These are phyloP conservation scores for Triangularia verruculosa DNA, from an alignment of 2,329 filamentous ascomycete species.

Conservation along the genomic window DNA sequence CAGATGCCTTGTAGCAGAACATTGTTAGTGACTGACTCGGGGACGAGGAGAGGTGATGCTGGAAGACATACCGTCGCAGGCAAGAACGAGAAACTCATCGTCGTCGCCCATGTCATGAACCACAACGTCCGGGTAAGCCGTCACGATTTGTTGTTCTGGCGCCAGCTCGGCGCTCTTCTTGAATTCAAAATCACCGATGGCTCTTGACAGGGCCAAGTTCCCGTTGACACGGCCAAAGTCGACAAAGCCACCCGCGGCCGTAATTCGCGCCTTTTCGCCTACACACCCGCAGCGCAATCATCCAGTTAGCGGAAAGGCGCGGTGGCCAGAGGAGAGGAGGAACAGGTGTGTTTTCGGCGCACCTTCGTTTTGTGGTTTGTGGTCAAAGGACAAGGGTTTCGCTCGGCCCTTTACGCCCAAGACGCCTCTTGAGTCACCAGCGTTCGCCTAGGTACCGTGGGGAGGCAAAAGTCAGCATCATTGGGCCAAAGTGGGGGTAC, in stretches of 20 bases:
- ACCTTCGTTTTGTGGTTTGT: slow-evolving; percentile 99
- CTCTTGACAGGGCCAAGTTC: slow-evolving; percentile 92
- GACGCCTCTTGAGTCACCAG: slow-evolving; percentile 92
- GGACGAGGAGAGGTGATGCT: neutral
- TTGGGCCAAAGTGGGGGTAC: slow-evolving; percentile 13
- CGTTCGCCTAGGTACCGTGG: slow-evolving; percentile 76
- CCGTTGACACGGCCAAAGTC: slow-evolving; percentile 98
- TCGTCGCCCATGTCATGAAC: slow-evolving; percentile 87
- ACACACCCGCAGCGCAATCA: slow-evolving; percentile 17
- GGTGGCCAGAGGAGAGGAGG: neutral
- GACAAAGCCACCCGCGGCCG: slow-evolving; percentile 92
- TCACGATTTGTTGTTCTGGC: slow-evolving; percentile 98
- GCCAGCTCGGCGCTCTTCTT: slow-evolving; percentile 97
- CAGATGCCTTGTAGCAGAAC: slow-evolving; percentile 71
- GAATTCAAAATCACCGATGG: slow-evolving; percentile 99
- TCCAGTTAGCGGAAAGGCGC: slow-evolving; percentile 16
- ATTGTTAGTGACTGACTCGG: slow-evolving; percentile 8
- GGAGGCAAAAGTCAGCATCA: slow-evolving; percentile 23
- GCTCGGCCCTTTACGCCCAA: slow-evolving; percentile 94
- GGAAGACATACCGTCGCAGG: slow-evolving; percentile 73
- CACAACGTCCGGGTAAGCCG: slow-evolving; percentile 91
- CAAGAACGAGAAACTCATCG: slow-evolving; percentile 92
- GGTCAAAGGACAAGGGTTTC: slow-evolving; percentile 97
- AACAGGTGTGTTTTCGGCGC: slow-evolving; percentile 26
- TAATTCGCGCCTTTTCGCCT: slow-evolving; percentile 96